Base-by-base conservation (phyloP, 371 early-diverging fungal genomes). In the Nosema muscidifuracis region DNA sequence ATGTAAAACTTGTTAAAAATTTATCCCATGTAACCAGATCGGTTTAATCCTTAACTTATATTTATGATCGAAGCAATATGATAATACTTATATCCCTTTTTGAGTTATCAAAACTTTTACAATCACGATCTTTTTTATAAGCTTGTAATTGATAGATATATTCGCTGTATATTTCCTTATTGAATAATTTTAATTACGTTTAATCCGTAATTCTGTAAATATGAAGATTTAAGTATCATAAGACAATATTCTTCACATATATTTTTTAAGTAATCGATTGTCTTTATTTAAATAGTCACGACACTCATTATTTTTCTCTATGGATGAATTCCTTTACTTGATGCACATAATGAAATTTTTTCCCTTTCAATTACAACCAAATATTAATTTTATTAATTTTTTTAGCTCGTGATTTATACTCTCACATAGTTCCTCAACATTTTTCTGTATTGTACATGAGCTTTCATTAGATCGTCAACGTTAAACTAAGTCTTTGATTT, bases 321-420 rank as follows among this genome's bases (percentile, higher is more conserved):
- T n/a, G n/a, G n/a, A n/a, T n/a, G n/a, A n/a, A n/a, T n/a, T n/a
- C n/a, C n/a, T n/a, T n/a, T n/a, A n/a, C n/a, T n/a, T n/a, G n/a
- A n/a, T n/a, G n/a, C n/a, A n/a, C n/a, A n/a, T n/a, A n/a, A n/a
- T n/a, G n/a, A n/a, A n/a, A n/a, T 81, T 9, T 47, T 62, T 31
- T 74, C 58, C 66, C 81, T 82, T 56, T 81, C 81, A 0, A 58
- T 67, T 62, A 36, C 68, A 67, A 20, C 61, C 60, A 53, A 22
- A 34, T 4, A 24, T 28, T 36, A 69, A 77, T 4, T 68, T 40
- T 13, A 18, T 20, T 53, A 66, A 63, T 20, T 65, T 67, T n/a
- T 66, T 65, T n/a, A 20, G 20, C 7, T 42, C 34, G 34, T 40
- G 16, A 42, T 65, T 13, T 57, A 18, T 40, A 16, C 36, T 40